Conservation (phyloP, 2,329 filamentous ascomycete species). For the Penicillium sp. region DNA sequence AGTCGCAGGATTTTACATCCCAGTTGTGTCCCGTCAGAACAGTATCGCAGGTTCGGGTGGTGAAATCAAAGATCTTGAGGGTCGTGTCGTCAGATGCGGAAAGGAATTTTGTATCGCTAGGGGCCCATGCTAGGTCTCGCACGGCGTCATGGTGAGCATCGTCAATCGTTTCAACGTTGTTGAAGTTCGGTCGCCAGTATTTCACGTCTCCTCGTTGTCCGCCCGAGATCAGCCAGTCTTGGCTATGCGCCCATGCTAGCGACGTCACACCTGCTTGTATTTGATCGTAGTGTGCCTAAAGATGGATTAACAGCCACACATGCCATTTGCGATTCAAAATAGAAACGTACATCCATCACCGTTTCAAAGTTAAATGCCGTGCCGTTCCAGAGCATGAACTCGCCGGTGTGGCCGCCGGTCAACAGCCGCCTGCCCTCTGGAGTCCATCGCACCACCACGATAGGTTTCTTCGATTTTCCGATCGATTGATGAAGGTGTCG, state of each 20-base stretch:
- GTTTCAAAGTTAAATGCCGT: conserved; percentile 99
- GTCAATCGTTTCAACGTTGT: conserved; percentile 88
- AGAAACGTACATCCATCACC: conserved; percentile 73
- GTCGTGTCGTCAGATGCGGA: conserved; percentile 93
- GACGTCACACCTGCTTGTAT: conserved; percentile 46
- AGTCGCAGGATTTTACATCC: conserved; percentile 96
- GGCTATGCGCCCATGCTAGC: conserved; percentile 78
- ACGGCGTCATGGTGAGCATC: conserved; percentile 88
- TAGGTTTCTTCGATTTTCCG: conserved; percentile 96
- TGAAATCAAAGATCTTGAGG: conserved; percentile 96
- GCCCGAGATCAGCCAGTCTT: conserved; percentile 94
- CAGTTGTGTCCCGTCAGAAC: conserved; percentile 91
- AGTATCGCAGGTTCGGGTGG: conserved; percentile 77
- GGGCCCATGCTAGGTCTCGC: conserved; percentile 87
- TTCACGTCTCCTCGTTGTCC: conserved; percentile 95
- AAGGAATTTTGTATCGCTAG: conserved; percentile 92
- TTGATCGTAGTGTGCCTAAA: conserved; percentile 70
- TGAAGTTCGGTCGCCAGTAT: conserved; percentile 99
- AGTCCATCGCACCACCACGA: conserved; percentile 97
- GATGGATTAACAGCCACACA: background rate
- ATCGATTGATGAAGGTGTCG: conserved; percentile 96
- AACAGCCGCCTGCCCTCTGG: conserved; percentile 88
- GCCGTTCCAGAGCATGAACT: conserved; percentile 98
- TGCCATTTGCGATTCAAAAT: background rate
- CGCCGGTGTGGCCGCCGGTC: conserved; percentile 92